These are phyloP conservation scores for Clohesyomyces aquaticus DNA, from an alignment of 495 filamentous ascomycete species.

Conservation along the genomic window DNA sequence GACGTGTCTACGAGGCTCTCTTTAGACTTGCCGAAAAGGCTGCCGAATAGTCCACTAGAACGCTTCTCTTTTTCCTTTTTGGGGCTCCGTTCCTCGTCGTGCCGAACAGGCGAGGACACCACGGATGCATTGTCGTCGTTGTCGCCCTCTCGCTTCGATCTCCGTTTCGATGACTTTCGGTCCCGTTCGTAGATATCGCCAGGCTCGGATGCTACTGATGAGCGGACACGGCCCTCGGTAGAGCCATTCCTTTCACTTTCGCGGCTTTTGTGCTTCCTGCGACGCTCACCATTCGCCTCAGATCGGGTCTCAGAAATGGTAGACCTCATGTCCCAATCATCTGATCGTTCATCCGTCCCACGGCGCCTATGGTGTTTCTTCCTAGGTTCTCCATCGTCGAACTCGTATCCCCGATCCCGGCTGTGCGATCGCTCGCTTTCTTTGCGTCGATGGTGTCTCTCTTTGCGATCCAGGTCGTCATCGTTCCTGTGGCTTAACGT, in stretches of 20 bases:
- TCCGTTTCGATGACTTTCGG: conserved; percentile 28
- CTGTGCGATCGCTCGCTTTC: conserved; percentile 23
- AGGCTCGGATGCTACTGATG: conserved; percentile 45
- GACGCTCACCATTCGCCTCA: conserved; percentile 36
- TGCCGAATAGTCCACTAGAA: conserved; percentile 48
- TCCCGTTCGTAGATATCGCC: conserved; percentile 41
- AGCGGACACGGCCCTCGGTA: conserved; percentile 31
- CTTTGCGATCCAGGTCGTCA: conserved; percentile 19
- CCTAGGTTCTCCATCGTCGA: conserved; percentile 29
- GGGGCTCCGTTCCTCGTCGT: conserved; percentile 39
- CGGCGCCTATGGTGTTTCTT: conserved; percentile 33
- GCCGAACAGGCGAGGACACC: conserved; percentile 40
- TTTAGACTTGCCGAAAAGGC: conserved; percentile 44
- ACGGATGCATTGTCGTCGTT: conserved; percentile 44
- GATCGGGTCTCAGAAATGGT: conserved; percentile 37
- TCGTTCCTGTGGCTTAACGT: conserved; percentile 14
- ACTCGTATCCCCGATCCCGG: conserved; percentile 29
- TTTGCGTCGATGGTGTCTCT: conserved; percentile 10
- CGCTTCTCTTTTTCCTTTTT: conserved; percentile 46
- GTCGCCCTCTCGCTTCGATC: conserved; percentile 40
- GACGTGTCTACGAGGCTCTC: conserved; percentile 36
- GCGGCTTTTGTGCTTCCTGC: conserved; percentile 30
- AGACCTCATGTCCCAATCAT: conserved; percentile 35
- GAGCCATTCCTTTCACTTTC: conserved; percentile 37
- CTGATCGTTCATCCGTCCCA: conserved; percentile 31